Evolutionary conservation across 140 eudicot species (phyloP).

Genomic region (Stevia rebaudiana): DNA sequence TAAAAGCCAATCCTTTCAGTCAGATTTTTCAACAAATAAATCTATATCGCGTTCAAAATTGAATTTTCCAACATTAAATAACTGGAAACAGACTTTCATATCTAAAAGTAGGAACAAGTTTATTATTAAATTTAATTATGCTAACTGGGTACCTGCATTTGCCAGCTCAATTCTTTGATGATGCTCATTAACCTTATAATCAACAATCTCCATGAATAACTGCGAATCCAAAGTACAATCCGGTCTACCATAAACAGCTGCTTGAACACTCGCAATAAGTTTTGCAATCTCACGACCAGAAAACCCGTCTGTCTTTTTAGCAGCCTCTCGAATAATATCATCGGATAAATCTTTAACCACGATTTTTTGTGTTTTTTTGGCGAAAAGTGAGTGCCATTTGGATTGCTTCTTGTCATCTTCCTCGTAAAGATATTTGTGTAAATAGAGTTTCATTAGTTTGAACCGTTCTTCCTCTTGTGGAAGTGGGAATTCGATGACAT

Average conservation of each 20-base stretch:
- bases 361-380: conserved; percentile 57
- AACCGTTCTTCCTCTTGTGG: conserved; percentile 85
- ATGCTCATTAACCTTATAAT: conserved; percentile 88
- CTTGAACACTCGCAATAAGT: conserved; percentile 87
- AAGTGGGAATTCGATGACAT: conserved; percentile 89
- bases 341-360: conserved; percentile 68
- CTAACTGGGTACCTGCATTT: conserved; percentile 41
- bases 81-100: neutral
- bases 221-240: conserved; percentile 79
- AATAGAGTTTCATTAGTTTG: conserved; percentile 75
- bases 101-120: neutral
- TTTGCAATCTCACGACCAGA: conserved; percentile 97
- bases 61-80: neutral
- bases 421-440: conserved; percentile 57
- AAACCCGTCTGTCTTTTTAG: conserved; percentile 77
- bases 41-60: conserved; percentile 10
- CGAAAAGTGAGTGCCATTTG: conserved; percentile 50
- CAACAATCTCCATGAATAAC: conserved; percentile 80
- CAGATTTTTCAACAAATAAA: neutral
- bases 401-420: conserved; percentile 36
- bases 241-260: conserved; percentile 92
- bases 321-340: conserved; percentile 78
- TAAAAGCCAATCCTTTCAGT: neutral
- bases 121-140: conserved; percentile 12
- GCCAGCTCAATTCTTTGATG: conserved; percentile 69